Evolutionary conservation across 805 yeast species (phyloP).

Genomic region (Wickerhamomyces alni): DNA sequence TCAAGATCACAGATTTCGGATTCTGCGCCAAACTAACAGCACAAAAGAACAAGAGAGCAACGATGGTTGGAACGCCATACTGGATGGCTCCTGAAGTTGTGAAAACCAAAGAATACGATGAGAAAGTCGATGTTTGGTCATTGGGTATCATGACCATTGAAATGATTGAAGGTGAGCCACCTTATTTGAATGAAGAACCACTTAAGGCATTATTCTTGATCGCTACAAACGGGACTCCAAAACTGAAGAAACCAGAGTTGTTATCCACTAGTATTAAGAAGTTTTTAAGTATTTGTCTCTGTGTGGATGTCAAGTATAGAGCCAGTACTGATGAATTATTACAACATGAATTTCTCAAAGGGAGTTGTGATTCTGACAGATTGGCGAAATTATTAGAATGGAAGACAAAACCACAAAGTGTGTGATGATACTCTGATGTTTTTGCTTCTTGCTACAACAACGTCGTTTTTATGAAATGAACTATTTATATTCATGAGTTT

Average conservation of each 20-base stretch:
- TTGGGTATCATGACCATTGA: constrained; percentile 97
- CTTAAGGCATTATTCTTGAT: constrained; percentile 88
- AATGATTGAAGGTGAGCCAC: constrained; percentile 99
- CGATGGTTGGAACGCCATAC: constrained; percentile 99
- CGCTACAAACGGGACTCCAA: constrained; percentile 97
- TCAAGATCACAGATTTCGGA: constrained; percentile 94
- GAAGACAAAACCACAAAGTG: constrained; percentile 20
- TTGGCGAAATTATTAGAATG: constrained; percentile 55
- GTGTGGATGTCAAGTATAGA: constrained; percentile 89
- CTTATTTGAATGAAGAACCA: constrained; percentile 94
- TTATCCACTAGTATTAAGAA: constrained; percentile 74
- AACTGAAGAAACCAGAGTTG: constrained; percentile 81
- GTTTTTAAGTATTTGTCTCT: constrained; percentile 83
- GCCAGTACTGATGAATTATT: constrained; percentile 87
- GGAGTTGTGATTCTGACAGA: constrained; percentile 55
- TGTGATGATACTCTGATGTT: not conserved
- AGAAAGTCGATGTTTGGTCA: constrained; percentile 97
- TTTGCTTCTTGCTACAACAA: not conserved
- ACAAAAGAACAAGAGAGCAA: constrained; percentile 82
- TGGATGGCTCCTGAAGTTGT: constrained; percentile 99
- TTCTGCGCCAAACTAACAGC: constrained; percentile 93
- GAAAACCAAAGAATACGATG: constrained; percentile 90
- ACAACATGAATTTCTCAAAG: constrained; percentile 64
- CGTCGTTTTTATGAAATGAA: too few relatives aligned
- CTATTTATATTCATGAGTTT: too few relatives aligned